Evolutionary conservation across 306 rosid genomes (phyloP), one percentile per base, ranked within the genome.

Genomic region (Citrullus colocynthis): DNA sequence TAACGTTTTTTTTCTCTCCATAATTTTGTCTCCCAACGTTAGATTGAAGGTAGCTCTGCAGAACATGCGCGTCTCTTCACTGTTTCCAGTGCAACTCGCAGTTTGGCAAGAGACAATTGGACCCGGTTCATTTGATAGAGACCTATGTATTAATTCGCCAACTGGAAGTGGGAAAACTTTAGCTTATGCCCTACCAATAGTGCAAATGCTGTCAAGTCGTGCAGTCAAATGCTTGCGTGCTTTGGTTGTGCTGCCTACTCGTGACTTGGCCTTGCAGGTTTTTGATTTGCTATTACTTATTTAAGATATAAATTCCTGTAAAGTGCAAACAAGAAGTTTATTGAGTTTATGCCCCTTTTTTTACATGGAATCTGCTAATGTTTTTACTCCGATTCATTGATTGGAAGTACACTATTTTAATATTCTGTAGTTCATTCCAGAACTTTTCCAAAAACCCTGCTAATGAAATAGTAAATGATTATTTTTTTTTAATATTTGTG

Each of bases 131-230:
- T 94, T 92, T 42, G 87, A 87, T 41, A 91, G 98, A 42, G 98
- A 95, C 76, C 64, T 95, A 24, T 95, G 97, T 78, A 81, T 95
- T 62, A 92, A 95, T 78, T 95, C 97, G 4, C 97, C 98, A 16
- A 95, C 98, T 11, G 97, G 98, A 37, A 95, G 97, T 60, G 98
- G 98, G 28, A 90, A 95, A 83, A 95, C 97, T 74, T 72, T 95
- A 63, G 90, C 97, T 59, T 95, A 92, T 80, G 98, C 98, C 30
- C 85, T 95, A 81, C 98, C 98, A 5, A 90, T 95, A 24, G 97
- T 90, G 59, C 98, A 95, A 80, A 80, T 78, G 76, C 81, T 89
- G 30, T 88, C 97, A 3, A 81, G 48, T 52, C 91, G 86, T 77
- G 71, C 87, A 34, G 79, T 87, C 3, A 88, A 80, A 77, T 89